A percentile compares a stretch with the other conserved stretches of the same genome.
Evolutionary conservation across 164 flowering plant species (phyloP).

Genomic region (Nelumbo lutea): DNA sequence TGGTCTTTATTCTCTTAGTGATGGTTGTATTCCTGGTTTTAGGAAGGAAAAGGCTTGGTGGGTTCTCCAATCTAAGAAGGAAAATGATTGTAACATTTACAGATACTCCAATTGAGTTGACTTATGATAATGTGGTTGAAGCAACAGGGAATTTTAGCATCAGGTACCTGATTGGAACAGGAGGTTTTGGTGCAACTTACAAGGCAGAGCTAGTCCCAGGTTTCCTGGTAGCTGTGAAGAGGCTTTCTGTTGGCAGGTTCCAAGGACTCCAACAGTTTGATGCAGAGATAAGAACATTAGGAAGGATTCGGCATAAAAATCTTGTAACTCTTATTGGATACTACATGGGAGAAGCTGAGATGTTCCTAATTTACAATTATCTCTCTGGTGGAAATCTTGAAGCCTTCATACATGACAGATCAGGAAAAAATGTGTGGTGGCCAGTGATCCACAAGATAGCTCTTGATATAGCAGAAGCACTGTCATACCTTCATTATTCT

Average conservation of each 20-base stretch:
- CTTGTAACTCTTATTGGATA: slow-evolving; percentile 76
- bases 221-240: slow-evolving; percentile 65
- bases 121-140: slow-evolving; percentile 54
- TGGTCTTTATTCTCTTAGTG: slow-evolving; percentile 27
- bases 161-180: slow-evolving; percentile 58
- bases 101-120: slow-evolving; percentile 46
- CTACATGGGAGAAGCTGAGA: slow-evolving; percentile 55
- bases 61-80: slow-evolving; percentile 34
- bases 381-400: slow-evolving; percentile 82
- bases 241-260: slow-evolving; percentile 65
- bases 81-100: slow-evolving; percentile 54
- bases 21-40: slow-evolving; percentile 22
- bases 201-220: slow-evolving; percentile 66
- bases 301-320: slow-evolving; percentile 62
- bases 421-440: slow-evolving; percentile 38
- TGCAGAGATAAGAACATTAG: slow-evolving; percentile 72
- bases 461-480: slow-evolving; percentile 60
- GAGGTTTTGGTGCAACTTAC: slow-evolving; percentile 83
- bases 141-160: slow-evolving; percentile 70
- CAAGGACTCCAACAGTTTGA: slow-evolving; percentile 73
- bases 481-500: slow-evolving; percentile 65
- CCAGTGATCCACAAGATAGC: slow-evolving; percentile 57
- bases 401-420: slow-evolving; percentile 56
- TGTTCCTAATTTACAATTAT: slow-evolving; percentile 67
- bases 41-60: slow-evolving; percentile 34